Base-by-base conservation (phyloP, 352 stramenopile species). In the Phytophthora kernoviae region DNA sequence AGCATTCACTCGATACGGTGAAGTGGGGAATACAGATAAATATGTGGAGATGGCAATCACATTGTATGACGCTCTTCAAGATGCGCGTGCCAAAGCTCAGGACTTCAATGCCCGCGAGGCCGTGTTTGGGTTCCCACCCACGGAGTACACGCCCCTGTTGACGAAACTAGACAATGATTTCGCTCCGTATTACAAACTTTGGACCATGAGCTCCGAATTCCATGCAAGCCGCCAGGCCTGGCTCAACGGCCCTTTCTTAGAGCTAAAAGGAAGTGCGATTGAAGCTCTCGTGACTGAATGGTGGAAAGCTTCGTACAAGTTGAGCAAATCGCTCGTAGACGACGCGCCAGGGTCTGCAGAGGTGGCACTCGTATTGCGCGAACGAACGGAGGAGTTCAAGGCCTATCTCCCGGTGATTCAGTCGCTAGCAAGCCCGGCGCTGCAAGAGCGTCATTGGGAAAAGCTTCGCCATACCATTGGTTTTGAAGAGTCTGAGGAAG, bases 191-290 rank as follows among this genome's bases (percentile, higher is more conserved):
- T 97, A 96, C 61, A 96, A 96, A 57, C 82, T 98, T 4, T 98
- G 94, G 93, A 98, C 91, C 8, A 98, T 98, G 90, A 95, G 94
- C 58, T 94, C 81, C 33, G 93, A 98, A 62, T 98, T 98, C 65
- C 85, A 97, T 50, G 82, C 91, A 48, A 97, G 77, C 50, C 88
- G 85, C 12, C 90, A 97, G 54, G 78, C 92, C 41, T 98, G 93
- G 93, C 73, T 98, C 8, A 95, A 97, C 36, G 93, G 91, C 0
- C 72, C 93, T 0, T 98, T 98, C 55, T 65, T 97, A 22, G 88
- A 98, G 42, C 67, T 98, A 1, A 87, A 97, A 34, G 91, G 86
- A 1, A 75, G 70, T 10, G 79, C 93, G 17, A 98, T 98, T 57
- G 91, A 98, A 60, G 61, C 64, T 5, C 72, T 93, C 9, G 88